Conservation (phyloP, 768 basidiomycete species). For the Leccinum disarticulatum region DNA sequence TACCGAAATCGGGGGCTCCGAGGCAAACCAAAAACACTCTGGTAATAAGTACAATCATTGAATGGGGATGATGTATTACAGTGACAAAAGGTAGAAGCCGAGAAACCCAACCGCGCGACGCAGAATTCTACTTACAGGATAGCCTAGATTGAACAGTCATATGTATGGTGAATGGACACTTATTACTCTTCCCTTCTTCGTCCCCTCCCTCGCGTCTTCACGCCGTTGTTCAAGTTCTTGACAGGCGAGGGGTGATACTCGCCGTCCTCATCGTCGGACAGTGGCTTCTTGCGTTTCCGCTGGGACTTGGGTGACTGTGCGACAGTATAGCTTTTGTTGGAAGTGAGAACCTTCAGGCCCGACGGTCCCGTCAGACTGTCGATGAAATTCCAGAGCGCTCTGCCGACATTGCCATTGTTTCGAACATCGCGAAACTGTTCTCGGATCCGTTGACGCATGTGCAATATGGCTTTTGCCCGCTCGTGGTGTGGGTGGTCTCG, state of each 20-base stretch:
- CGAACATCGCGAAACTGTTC: constrained; percentile 62
- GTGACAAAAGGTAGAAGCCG: background rate
- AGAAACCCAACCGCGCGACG: background rate
- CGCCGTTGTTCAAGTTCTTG: constrained; percentile 35
- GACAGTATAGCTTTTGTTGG: constrained; percentile 12
- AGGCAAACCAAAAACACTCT: background rate
- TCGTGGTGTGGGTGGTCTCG: constrained; percentile 41
- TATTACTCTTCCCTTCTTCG: constrained; percentile 22
- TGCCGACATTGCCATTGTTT: constrained; percentile 55
- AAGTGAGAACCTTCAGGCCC: constrained; percentile 31
- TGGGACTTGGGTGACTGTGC: constrained; percentile 16
- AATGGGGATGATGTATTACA: constrained; percentile 1
- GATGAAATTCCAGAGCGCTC: constrained; percentile 59
- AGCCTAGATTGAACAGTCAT: background rate
- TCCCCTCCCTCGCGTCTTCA: constrained; percentile 43
- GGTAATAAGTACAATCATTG: background rate
- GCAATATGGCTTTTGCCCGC: constrained; percentile 53
- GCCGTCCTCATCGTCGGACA: constrained; percentile 44
- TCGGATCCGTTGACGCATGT: constrained; percentile 58
- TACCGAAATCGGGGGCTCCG: background rate
- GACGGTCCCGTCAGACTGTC: constrained; percentile 38
- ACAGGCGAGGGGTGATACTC: constrained; percentile 47
- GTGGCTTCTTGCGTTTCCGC: constrained; percentile 33
- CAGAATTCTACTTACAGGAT: background rate
- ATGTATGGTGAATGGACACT: background rate